These are phyloP conservation scores for Inonotus hispidus DNA, from an alignment of 1,284 basidiomycete species.

Conservation along the genomic window DNA sequence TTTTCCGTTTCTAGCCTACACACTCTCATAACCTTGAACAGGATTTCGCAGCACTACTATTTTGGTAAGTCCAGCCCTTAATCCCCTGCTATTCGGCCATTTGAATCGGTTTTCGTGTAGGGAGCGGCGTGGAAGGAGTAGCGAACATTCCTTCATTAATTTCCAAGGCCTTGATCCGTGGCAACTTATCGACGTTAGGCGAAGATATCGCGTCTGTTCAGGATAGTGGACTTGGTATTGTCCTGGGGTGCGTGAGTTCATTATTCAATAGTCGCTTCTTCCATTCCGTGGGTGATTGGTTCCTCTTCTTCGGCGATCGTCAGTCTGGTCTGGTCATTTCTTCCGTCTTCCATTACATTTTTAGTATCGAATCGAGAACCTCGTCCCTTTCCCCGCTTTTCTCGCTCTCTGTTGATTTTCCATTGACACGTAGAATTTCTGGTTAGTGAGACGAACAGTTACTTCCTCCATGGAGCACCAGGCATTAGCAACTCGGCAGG, in stretches of 20 bases:
- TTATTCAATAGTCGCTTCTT: neutral
- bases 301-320: slow-evolving; percentile 22
- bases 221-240: slow-evolving; percentile 45
- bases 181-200: slow-evolving; percentile 46
- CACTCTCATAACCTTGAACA: slow-evolving; percentile 22
- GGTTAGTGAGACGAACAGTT: slow-evolving; percentile 22
- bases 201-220: slow-evolving; percentile 46
- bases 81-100: slow-evolving; percentile 13
- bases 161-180: slow-evolving; percentile 52
- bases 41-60: slow-evolving; percentile 61
- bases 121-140: slow-evolving; percentile 30
- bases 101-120: slow-evolving; percentile 24
- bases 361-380: neutral
- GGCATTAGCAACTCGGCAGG: slow-evolving; percentile 66
- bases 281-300: neutral
- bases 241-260: slow-evolving; percentile 43
- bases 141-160: slow-evolving; percentile 35
- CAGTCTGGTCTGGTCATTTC: slow-evolving; percentile 20
- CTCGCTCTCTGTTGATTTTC: neutral
- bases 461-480: slow-evolving; percentile 50
- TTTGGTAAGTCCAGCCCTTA: slow-evolving; percentile 37
- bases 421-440: neutral
- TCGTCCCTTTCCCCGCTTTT: neutral
- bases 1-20: neutral
- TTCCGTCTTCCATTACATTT: neutral